Evolutionary conservation across 2,329 filamentous ascomycete genomes (phyloP), one percentile per base, ranked within the genome.

Genomic region (Penicillium sclerotigenum): DNA sequence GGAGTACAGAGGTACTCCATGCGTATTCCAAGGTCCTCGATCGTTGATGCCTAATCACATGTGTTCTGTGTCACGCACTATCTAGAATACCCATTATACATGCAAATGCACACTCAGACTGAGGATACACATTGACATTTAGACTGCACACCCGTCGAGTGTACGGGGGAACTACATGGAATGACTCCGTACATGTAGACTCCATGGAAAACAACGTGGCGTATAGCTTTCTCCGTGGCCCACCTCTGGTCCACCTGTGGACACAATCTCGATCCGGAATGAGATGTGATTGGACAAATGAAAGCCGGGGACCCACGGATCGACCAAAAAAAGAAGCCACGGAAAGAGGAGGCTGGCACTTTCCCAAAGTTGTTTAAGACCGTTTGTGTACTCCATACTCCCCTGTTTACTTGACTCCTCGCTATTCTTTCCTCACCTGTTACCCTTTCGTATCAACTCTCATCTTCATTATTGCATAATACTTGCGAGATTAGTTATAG

Each of bases 281-380:
- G 2, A 14, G 10, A 38, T 33, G 18, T 57, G 49, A 58, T 59
- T 59, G 51, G 56, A 22, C 49, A 29, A 53, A 57, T 59, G 34
- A 54, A 29, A 51, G 31, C 8, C 8, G 8, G 47, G 43, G 57
- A 59, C 54, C 58, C 60, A 61, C 60, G 41, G 55, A 62, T 60
- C 54, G 42, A 40, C 50, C 28, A 29, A 40, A 58, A 53, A 29
- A n/a, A 46, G 55, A 57, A 54, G 50, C 36, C 38, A 38, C 41
- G 47, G 20, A 61, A 65, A 64, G 40, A 59, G 63, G 64, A 59
- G 64, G 65, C 59, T 66, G 64, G 64, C 54, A 54, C 38, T 42
- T 63, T 46, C 63, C 34, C 29, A 16, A 10, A 49, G 16, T 51
- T 45, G 13, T 43, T 47, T 52, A 48, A 38, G 43, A 47, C 47